These are phyloP conservation scores for Leccinum boreale DNA, from an alignment of 768 basidiomycete genomes.

Conservation along the genomic window DNA sequence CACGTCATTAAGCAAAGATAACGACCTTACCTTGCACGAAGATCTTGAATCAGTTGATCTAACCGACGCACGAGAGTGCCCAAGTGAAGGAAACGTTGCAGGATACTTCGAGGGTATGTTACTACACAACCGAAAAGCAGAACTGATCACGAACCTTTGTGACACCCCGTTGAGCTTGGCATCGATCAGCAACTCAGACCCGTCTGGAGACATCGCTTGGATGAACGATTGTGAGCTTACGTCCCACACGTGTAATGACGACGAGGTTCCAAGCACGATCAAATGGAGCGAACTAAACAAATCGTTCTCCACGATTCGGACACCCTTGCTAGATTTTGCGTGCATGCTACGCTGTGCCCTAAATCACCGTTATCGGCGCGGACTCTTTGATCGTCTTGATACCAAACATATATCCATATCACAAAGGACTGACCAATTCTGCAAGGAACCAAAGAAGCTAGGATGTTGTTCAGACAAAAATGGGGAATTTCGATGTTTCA, in stretches of 20 bases:
- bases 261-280: constrained; percentile 66
- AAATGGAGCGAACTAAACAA: constrained; percentile 52
- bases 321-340: constrained; percentile 35
- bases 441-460: constrained; percentile 50
- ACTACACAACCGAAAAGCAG: neutral
- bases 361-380: constrained; percentile 6
- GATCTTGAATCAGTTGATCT: constrained; percentile 46
- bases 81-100: constrained; percentile 61
- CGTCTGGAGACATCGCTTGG: constrained; percentile 36
- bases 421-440: constrained; percentile 49
- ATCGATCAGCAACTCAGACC: constrained; percentile 44
- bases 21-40: constrained; percentile 48
- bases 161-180: constrained; percentile 57
- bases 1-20: neutral
- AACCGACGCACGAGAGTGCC: constrained; percentile 67
- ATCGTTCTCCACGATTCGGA: constrained; percentile 45
- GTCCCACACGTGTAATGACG: constrained; percentile 66
- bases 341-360: constrained; percentile 51
- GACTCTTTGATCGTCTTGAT: neutral
- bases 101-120: constrained; percentile 39
- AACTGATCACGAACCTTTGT: constrained; percentile 43
- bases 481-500: constrained; percentile 41
- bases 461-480: constrained; percentile 70
- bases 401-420: neutral
- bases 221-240: constrained; percentile 51